These are phyloP conservation scores for Grosmannia serpens DNA, from an alignment of 2,329 filamentous ascomycete genomes.

Conservation along the genomic window DNA sequence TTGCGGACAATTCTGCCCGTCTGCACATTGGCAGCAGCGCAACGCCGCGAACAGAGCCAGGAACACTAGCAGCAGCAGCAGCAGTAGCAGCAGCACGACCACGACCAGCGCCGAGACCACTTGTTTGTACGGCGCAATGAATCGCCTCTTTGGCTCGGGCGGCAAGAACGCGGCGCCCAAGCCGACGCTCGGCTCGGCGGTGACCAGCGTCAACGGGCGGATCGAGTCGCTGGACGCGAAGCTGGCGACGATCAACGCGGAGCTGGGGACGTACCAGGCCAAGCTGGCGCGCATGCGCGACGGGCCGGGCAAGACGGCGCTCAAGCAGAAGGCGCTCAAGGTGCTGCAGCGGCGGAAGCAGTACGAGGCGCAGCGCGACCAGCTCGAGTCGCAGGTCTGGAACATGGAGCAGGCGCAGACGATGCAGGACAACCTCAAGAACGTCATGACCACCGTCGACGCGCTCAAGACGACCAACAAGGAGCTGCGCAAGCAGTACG, in stretches of 20 bases:
- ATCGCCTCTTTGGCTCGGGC: constrained; percentile 76
- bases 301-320: constrained; percentile 81
- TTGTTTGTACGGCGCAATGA: constrained; percentile 46
- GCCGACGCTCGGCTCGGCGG: constrained; percentile 74
- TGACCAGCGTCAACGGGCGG: constrained; percentile 73
- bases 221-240: constrained; percentile 88
- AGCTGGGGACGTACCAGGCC: constrained; percentile 77
- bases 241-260: constrained; percentile 81
- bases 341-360: constrained; percentile 87
- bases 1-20: neutral
- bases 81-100: no score
- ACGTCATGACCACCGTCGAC: constrained; percentile 96
- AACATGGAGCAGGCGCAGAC: constrained; percentile 98
- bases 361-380: constrained; percentile 88
- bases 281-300: constrained; percentile 90
- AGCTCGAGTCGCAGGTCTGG: constrained; percentile 89
- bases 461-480: constrained; percentile 97
- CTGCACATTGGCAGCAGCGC: no score
- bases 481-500: constrained; percentile 84
- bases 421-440: constrained; percentile 98
- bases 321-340: constrained; percentile 91
- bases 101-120: no score
- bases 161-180: constrained; percentile 68
- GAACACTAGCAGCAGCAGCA: no score
- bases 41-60: no score